Conservation (phyloP, 768 basidiomycete species). For the Boletus rubescentipes region DNA sequence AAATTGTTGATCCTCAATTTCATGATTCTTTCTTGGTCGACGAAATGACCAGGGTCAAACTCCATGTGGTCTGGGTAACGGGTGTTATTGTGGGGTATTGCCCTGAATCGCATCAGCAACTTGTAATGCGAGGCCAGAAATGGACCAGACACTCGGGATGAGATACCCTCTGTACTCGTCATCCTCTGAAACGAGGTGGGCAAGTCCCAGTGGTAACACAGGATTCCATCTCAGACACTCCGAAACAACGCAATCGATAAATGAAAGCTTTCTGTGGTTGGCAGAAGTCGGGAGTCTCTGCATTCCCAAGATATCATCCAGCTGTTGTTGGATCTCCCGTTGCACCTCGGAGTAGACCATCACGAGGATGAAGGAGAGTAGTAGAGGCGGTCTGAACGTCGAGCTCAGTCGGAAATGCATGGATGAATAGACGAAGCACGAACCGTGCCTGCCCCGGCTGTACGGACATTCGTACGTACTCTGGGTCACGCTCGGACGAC, state of each 20-base stretch:
- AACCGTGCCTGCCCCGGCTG: constrained; percentile 29
- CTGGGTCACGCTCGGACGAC: constrained; percentile 20
- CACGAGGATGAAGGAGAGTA: constrained; percentile 51
- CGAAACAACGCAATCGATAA: constrained; percentile 34
- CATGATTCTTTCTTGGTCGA: constrained; percentile 25
- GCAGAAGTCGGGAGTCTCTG: constrained; percentile 46
- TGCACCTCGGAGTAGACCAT: constrained; percentile 55
- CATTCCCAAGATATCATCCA: constrained; percentile 46
- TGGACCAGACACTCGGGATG: constrained; percentile 50
- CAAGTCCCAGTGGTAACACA: constrained; percentile 27
- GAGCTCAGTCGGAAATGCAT: constrained; percentile 17
- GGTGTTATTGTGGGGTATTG: constrained; percentile 39
- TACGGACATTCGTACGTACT: constrained; percentile 25
- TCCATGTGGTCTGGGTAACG: constrained; percentile 40
- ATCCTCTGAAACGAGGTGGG: constrained; percentile 32
- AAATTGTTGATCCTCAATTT: constrained; percentile 33
- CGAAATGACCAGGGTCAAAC: constrained; percentile 41
- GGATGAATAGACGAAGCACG: constrained; percentile 22
- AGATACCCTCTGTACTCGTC: constrained; percentile 45
- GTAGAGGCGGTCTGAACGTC: constrained; percentile 46
- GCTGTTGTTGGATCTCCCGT: constrained; percentile 48
- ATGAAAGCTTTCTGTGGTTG: constrained; percentile 43
- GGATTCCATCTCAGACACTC: constrained; percentile 46
- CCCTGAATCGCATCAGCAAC: constrained; percentile 32
- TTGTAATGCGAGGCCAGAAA: constrained; percentile 7